These are phyloP conservation scores for Tillandsia fasciculata DNA, from an alignment of 176 grass and related monocot species.

Conservation along the genomic window DNA sequence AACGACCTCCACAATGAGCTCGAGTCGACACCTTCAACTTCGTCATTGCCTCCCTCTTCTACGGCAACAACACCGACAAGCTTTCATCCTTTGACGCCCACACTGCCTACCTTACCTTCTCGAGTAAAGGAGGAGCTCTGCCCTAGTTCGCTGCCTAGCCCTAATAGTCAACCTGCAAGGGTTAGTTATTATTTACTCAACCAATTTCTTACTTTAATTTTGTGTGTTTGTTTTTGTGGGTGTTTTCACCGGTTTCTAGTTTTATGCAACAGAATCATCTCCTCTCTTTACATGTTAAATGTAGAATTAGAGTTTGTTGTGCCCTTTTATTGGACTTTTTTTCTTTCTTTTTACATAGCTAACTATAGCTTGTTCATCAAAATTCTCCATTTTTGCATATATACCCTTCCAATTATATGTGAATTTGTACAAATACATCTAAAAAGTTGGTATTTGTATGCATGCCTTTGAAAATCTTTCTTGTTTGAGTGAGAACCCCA, in stretches of 20 bases:
- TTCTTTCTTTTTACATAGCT: no score
- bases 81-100: slow-evolving; percentile 88
- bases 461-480: no score
- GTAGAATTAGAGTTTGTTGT: no score
- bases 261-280: background rate
- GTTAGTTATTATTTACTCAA: slow-evolving; percentile 27
- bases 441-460: no score
- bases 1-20: slow-evolving; percentile 85
- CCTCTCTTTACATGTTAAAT: background rate
- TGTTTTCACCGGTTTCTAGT: no score
- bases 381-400: no score
- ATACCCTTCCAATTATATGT: no score
- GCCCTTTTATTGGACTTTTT: no score
- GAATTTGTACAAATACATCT: no score
- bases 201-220: background rate
- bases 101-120: slow-evolving; percentile 56
- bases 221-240: background rate
- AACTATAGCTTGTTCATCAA: no score
- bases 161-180: slow-evolving; percentile 62
- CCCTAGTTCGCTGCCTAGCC: slow-evolving; percentile 55
- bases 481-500: no score
- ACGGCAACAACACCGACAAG: slow-evolving; percentile 38
- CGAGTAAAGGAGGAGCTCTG: slow-evolving; percentile 85
- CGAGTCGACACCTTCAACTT: slow-evolving; percentile 57
- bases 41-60: slow-evolving; percentile 32